Evolutionary conservation across 768 basidiomycete species (phyloP), one percentile per base, ranked within the genome.

Genomic region (Tricholoma furcatifolium): DNA sequence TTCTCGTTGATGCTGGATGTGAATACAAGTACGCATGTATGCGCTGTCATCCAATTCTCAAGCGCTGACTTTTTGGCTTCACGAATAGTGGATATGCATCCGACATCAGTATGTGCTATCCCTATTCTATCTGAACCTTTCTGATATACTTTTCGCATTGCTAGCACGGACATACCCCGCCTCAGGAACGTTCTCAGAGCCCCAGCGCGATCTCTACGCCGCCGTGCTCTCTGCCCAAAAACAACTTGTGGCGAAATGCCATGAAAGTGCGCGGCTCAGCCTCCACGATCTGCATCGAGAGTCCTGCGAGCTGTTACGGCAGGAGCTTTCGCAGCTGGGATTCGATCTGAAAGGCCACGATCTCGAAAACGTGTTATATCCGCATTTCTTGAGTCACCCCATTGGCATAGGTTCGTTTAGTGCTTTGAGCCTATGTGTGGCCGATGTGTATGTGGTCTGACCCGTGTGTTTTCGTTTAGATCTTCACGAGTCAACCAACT

Each of bases 1-100:
- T 97, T 14, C 77, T 97, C 11, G 82, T 98, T 48, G 94, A 98
- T 57, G 94, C 93, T 2, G 94, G 92, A 40, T 94, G 93, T 62
- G 93, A 96, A 77, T 90, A 83, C 72, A 88, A 92, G 91, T 92
- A 48, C 50, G 81, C 65, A 30, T 38, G 3, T 38, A 4, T 38
- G 34, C 9, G 34, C 34, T 38, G 12, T 10, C 18, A 18, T 10
- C 11, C 14, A 11, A 38, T 38, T 15, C 36, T 3, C 36, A 38
- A 14, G 9, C 30, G 6, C n/a, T 31, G 5, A 15, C n/a, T 39
- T 17, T n/a, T 20, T 7, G 9, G 31, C 31, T 34, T 20, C 31
- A 17, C 17, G 27, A 23, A 6, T 59, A 92, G 91, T 55, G 92
- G 92, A 34, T 98, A 98, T 62, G 92, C 93, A 6, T 93, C 92